Evolutionary conservation across 2,329 filamentous ascomycete genomes (phyloP).

Genomic region (Fusarium sp.): DNA sequence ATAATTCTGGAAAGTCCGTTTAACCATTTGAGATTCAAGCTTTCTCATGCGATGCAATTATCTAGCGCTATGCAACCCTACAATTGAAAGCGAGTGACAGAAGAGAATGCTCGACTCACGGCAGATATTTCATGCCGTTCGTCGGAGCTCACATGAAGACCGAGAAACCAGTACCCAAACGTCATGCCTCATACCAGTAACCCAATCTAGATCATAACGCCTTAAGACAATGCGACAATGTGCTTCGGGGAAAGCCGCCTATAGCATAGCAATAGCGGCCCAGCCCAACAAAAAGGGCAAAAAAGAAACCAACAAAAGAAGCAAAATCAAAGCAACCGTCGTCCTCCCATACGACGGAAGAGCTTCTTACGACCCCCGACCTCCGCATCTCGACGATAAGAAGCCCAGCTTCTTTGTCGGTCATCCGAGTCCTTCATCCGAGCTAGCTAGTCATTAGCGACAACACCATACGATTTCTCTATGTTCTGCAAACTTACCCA

Average conservation of each 20-base stretch:
- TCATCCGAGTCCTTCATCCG: slow-evolving; percentile 64
- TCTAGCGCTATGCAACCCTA: slow-evolving; percentile 22
- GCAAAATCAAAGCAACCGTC: slow-evolving; percentile 41
- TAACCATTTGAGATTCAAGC: slow-evolving; percentile 27
- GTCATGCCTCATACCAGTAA: slow-evolving; percentile 25
- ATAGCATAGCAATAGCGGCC: slow-evolving; percentile 35
- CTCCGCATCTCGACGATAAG: slow-evolving; percentile 53
- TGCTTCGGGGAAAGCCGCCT: slow-evolving; percentile 37
- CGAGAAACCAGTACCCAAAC: slow-evolving; percentile 22
- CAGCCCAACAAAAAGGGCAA: slow-evolving; percentile 27
- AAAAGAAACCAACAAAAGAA: slow-evolving; percentile 1
- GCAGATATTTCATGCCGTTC: slow-evolving; percentile 21
- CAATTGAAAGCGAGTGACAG: slow-evolving; percentile 28
- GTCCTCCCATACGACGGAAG: slow-evolving; percentile 54
- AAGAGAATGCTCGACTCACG: slow-evolving; percentile 26
- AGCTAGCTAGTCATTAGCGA: slow-evolving; percentile 50
- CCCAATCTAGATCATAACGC: slow-evolving; percentile 44
- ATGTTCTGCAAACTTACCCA: slow-evolving; percentile 57
- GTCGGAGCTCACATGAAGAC: slow-evolving; percentile 15
- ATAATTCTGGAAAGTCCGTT: slow-evolving; percentile 11
- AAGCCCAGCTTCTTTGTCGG: slow-evolving; percentile 61
- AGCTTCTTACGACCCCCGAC: slow-evolving; percentile 52
- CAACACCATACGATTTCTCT: not conserved
- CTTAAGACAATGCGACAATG: slow-evolving; percentile 44
- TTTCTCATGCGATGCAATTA: slow-evolving; percentile 33